These are phyloP conservation scores for Ulmus americana DNA, from an alignment of 331 rosid species.

Conservation along the genomic window DNA sequence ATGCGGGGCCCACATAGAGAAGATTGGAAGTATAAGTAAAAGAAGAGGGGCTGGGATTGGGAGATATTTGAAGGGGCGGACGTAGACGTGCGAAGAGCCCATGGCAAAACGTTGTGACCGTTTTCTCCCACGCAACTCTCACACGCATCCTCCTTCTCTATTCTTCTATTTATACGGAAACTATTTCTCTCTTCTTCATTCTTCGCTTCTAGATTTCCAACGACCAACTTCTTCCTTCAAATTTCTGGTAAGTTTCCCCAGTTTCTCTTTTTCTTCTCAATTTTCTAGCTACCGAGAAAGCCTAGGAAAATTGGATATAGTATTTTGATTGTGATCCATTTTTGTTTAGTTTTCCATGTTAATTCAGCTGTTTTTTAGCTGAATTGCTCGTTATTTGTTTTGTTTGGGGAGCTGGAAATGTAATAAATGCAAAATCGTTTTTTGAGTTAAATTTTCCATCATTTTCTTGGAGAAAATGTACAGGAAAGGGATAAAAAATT, in stretches of 20 bases:
- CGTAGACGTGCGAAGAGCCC: slow-evolving; percentile 51
- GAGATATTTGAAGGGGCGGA: slow-evolving; percentile 60
- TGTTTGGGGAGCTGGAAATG: not conserved
- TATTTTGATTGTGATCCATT: not conserved
- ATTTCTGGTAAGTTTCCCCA: slow-evolving; percentile 30
- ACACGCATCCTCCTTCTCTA: slow-evolving; percentile 32
- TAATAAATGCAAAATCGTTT: not conserved
- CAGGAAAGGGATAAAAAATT: not conserved
- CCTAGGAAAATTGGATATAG: not conserved
- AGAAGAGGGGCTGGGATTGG: not conserved
- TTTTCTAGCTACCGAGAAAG: not conserved
- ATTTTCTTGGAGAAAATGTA: not conserved
- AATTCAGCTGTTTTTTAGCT: not conserved
- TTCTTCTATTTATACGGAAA: slow-evolving; percentile 8
- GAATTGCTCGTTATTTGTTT: not conserved
- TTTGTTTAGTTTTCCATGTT: not conserved
- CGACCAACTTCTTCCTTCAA: slow-evolving; percentile 13
- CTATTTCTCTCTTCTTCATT: not conserved
- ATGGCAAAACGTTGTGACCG: slow-evolving; percentile 52
- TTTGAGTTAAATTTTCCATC: not conserved
- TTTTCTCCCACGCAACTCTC: slow-evolving; percentile 68
- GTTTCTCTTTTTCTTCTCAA: not conserved
- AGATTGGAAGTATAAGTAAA: not conserved
- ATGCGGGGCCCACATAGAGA: not conserved
- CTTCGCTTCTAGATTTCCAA: not conserved